Evolutionary conservation across 2,329 filamentous ascomycete species (phyloP).

Genomic region (Neophaeococcomyces mojaviensis): DNA sequence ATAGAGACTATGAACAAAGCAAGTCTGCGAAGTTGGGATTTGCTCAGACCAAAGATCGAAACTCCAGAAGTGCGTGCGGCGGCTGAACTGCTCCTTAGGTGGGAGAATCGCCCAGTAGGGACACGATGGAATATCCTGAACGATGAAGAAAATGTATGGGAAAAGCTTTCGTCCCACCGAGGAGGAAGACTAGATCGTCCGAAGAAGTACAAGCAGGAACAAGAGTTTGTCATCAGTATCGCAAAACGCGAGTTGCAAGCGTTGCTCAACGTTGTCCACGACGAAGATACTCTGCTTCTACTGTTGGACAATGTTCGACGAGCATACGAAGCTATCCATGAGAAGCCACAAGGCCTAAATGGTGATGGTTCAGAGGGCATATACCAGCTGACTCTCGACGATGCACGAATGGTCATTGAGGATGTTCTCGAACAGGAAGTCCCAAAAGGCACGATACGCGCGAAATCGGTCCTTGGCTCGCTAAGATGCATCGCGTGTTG

Average conservation of each 20-base stretch:
- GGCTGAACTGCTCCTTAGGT: constrained; percentile 21
- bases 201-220: constrained; percentile 16
- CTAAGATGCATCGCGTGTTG: constrained; percentile 27
- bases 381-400: constrained; percentile 27
- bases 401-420: constrained; percentile 27
- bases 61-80: constrained; percentile 17
- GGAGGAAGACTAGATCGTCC: background rate
- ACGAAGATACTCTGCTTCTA: constrained; percentile 25
- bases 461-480: constrained; percentile 15
- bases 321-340: constrained; percentile 14
- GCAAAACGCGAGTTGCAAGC: constrained; percentile 17
- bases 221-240: constrained; percentile 21
- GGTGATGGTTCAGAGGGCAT: constrained; percentile 16
- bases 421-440: constrained; percentile 21
- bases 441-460: constrained; percentile 11
- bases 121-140: background rate
- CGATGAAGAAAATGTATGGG: constrained; percentile 10
- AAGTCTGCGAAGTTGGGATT: constrained; percentile 25
- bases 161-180: constrained; percentile 16
- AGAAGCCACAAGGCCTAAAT: constrained; percentile 15
- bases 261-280: constrained; percentile 17
- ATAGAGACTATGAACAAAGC: constrained; percentile 28
- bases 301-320: constrained; percentile 24
- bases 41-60: constrained; percentile 24
- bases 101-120: constrained; percentile 9